These are phyloP conservation scores for Chimonanthus salicifolius DNA, from an alignment of 164 flowering plant species.

Conservation along the genomic window DNA sequence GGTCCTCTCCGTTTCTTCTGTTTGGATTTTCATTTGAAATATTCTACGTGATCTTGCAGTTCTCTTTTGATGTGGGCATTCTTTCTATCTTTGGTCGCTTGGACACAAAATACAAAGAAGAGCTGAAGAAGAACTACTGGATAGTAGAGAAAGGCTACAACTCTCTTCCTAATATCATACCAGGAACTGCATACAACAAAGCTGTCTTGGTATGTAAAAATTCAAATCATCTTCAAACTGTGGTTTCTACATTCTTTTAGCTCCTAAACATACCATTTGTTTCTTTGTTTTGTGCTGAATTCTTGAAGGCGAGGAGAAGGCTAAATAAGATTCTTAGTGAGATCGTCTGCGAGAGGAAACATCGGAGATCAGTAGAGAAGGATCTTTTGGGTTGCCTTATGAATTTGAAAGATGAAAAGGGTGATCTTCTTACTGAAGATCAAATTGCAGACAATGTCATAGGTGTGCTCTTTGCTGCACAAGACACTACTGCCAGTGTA, in stretches of 20 bases:
- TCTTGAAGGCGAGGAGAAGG: conserved; percentile 65
- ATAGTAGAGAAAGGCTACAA: conserved; percentile 77
- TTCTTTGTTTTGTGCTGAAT: not conserved
- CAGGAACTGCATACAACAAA: conserved; percentile 57
- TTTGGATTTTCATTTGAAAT: not conserved
- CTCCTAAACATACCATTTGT: not conserved
- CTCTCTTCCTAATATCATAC: conserved; percentile 58
- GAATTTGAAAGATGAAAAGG: conserved; percentile 49
- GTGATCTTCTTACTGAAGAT: conserved; percentile 37
- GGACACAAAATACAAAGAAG: conserved; percentile 31
- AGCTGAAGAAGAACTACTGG: conserved; percentile 50
- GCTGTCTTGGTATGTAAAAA: conserved; percentile 47
- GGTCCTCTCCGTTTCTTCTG: not conserved
- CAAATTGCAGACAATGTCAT: conserved; percentile 84
- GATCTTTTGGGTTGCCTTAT: conserved; percentile 52
- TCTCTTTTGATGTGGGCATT: conserved; percentile 67
- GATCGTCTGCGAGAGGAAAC: conserved; percentile 52
- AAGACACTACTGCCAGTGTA: conserved; percentile 89
- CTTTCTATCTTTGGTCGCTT: conserved; percentile 51
- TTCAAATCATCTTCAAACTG: not conserved
- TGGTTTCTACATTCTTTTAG: not conserved
- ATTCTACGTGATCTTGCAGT: conserved; percentile 29
- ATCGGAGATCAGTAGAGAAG: conserved; percentile 30
- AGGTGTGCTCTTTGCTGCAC: conserved; percentile 90
- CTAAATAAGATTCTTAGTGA: conserved; percentile 44